Evolutionary conservation across 2,329 filamentous ascomycete species (phyloP), one percentile per base, ranked within the genome.

Genomic region (Dothidotthia symphoricarpi): DNA sequence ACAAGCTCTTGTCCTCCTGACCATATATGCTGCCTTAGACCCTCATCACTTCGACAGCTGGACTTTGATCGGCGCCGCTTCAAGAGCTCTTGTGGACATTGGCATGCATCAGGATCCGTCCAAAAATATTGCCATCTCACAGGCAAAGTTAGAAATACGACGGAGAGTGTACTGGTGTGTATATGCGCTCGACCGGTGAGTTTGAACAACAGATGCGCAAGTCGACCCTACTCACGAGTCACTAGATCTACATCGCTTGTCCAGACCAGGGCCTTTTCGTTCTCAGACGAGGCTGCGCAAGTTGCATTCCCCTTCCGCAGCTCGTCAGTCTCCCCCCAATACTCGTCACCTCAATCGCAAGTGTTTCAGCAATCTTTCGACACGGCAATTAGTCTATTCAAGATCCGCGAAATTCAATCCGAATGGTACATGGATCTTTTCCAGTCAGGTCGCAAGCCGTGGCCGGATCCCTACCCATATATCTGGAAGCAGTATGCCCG

Each of bases 41-140:
- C 90, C 91, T 2, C 80, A 83, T 28, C 88, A 94, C 60, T 96
- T 95, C 58, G 89, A 95, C 58, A 88, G 85, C 55, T 97, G 93
- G 90, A 90, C 93, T 49, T 69, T 96, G 45, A 86, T 96, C 39
- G 93, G 91, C 6, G 90, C 93, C 62, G 90, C 91, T 6, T 87
- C 87, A 27, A 81, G 91, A 41, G 87, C 89, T 5, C 82, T 91
- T 59, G 79, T 96, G 15, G 93, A 98, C 68, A 71, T 96, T 19
- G 93, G 93, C 6, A 82, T 94, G 41, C 93, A 97, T 65, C 91
- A 96, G 68, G 91, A 97, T 52, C 88, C 89, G 3, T 84, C 86
- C 1, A 75, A 78, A 39, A 82, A 85, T 45, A 77, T 85, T 12
- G 70, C 81, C 17, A 76, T 83, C 9, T 81, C 88, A 40, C 83